Evolutionary conservation across 164 flowering plant species (phyloP).

Genomic region (Saururus chinensis): DNA sequence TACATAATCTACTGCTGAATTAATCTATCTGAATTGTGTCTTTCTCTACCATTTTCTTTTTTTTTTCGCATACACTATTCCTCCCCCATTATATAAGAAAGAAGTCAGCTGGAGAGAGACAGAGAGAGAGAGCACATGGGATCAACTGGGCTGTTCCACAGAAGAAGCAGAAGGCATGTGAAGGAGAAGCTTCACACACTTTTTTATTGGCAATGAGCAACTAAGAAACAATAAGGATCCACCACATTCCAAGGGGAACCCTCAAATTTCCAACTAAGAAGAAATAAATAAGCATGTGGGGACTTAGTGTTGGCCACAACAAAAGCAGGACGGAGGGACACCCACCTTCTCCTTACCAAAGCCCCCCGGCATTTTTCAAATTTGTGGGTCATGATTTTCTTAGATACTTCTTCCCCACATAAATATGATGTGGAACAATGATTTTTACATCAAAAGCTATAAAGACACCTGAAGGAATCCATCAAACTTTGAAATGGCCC

Average conservation of each 20-base stretch:
- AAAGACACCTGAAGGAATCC: constrained; percentile 1
- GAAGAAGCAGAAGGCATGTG: constrained; percentile 7
- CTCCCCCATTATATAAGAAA: too few species aligned
- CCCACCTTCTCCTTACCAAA: background rate
- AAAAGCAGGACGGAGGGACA: constrained; percentile 1
- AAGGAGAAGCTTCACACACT: constrained; percentile 7
- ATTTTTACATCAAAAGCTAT: constrained; percentile 2
- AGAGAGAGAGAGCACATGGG: constrained; percentile 2
- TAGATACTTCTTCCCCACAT: constrained; percentile 1
- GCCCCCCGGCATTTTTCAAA: background rate
- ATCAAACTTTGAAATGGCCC: background rate
- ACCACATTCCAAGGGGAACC: constrained; percentile 4
- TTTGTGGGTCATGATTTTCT: constrained; percentile 2
- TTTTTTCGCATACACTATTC: too few species aligned
- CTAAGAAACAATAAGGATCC: constrained; percentile 7
- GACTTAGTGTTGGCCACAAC: constrained; percentile 8
- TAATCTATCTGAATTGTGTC: too few species aligned
- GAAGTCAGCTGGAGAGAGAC: background rate
- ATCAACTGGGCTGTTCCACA: background rate
- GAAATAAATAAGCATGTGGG: constrained; percentile 5
- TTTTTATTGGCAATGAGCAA: constrained; percentile 6
- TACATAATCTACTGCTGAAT: too few species aligned
- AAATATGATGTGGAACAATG: background rate
- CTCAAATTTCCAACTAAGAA: constrained; percentile 11
- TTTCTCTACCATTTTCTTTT: too few species aligned